phyloP scores from a whole-genome alignment of 2,329 filamentous ascomycete species.

The Penicillium italicum region DNA sequence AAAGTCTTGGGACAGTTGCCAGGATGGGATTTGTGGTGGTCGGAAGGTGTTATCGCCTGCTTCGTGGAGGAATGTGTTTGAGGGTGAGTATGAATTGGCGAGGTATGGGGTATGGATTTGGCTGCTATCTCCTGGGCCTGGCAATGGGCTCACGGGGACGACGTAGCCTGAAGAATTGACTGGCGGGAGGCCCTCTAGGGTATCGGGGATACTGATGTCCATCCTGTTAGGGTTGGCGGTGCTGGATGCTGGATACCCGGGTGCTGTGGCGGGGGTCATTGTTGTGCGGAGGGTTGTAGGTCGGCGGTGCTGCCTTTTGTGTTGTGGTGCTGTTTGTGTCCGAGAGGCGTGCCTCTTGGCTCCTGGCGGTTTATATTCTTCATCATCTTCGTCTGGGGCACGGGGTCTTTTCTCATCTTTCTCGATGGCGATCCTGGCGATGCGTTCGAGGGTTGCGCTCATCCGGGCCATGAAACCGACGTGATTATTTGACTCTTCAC shows the following conservation, averaged over 20 bases:
- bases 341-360: constrained; percentile 26
- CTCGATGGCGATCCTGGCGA: constrained; percentile 80
- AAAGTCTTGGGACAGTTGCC: constrained; percentile 13
- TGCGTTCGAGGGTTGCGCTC: constrained; percentile 87
- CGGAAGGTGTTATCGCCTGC: neutral
- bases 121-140: constrained; percentile 1
- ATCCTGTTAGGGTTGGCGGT: constrained; percentile 4
- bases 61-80: constrained; percentile 3
- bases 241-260: constrained; percentile 7
- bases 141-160: constrained; percentile 24
- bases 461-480: constrained; percentile 87
- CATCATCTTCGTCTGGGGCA: constrained; percentile 25
- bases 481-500: constrained; percentile 75
- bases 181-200: constrained; percentile 29
- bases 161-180: constrained; percentile 35
- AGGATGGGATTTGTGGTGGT: constrained; percentile 5
- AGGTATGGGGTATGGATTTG: constrained; percentile 1
- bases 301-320: constrained; percentile 5
- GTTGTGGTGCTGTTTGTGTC: constrained; percentile 5
- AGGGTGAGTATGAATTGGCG: neutral
- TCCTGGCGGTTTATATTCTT: constrained; percentile 13
- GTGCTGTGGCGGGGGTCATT: neutral
- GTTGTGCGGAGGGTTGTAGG: constrained; percentile 6
- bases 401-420: constrained; percentile 66
- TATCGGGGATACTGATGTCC: constrained; percentile 23